Base-by-base conservation (phyloP, 495 filamentous ascomycete genomes). In the Xylaria venustula region DNA sequence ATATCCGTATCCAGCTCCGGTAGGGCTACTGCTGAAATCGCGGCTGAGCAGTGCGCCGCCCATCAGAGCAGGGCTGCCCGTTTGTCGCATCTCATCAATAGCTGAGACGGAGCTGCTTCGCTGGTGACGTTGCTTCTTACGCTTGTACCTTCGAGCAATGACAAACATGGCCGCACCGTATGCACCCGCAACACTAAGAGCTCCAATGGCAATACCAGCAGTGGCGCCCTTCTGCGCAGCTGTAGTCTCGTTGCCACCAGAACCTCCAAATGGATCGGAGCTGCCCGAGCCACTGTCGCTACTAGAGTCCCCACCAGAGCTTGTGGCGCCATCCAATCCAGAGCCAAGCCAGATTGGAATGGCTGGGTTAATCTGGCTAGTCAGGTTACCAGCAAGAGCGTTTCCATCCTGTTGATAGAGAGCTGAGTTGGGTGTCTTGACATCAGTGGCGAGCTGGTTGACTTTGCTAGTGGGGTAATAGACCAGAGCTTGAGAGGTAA, bases 141-240 rank as follows among this genome's bases (percentile, higher is more conserved):
- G 89, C 81, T 91, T 92, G 84, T 98, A 98, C 61, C 94, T 83
- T 46, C 95, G 85, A 23, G 94, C 94, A 64, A 98, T 84, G 71
- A 93, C 89, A 77, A 98, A 95, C 94, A 98, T 98, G 72, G 91
- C 95, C n/a, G 90, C 93, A 70, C 93, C 95, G 67, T 98, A 98
- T n/a, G 88, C 89, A 46, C 88, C 87, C 15, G 91, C 91, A 67
- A 92, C 91, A 42, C 82, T 85, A 30, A 92, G 85, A 53, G 90
- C 88, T 66, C 88, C 90, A 47, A 87, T 77, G 48, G 86, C 90
- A 71, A 97, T 91, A 64, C 88, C 92, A 48, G 91, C 89, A n/a
- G 89, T 93, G 67, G 88, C 90, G 55, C 85, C 85, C 52, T 83
- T 84, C 51, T 91, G 84, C 23, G 82, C 69, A 20, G 64, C 77